Evolutionary conservation across 805 yeast genomes (phyloP).

Genomic region (Saturnispora silvae): DNA sequence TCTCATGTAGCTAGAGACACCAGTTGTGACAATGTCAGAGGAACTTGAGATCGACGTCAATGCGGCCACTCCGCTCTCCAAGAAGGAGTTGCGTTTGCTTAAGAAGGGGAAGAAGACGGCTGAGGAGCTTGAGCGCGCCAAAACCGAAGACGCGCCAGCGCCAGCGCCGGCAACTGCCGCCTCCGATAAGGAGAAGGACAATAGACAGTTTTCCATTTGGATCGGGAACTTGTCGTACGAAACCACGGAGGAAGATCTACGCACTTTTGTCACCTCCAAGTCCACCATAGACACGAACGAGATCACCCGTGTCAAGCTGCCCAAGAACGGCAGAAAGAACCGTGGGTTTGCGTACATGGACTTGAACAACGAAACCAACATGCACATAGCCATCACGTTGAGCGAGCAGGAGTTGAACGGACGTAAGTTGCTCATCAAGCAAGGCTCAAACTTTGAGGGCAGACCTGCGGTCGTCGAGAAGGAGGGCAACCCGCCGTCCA

Average conservation of each 20-base stretch:
- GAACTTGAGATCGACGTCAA: conserved; percentile 61
- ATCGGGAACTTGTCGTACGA: conserved; percentile 86
- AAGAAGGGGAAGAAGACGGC: conserved; percentile 65
- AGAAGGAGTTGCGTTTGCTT: conserved; percentile 77
- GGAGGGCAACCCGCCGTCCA: conserved; percentile 62
- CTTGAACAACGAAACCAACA: conserved; percentile 49
- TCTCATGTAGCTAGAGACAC: background rate
- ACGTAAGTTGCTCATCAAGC: conserved; percentile 75
- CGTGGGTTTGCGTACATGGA: conserved; percentile 91
- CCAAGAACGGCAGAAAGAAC: conserved; percentile 56
- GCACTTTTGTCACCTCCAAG: conserved; percentile 51
- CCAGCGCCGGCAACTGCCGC: background rate
- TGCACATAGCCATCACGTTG: conserved; percentile 50
- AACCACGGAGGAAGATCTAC: conserved; percentile 65
- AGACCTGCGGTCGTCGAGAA: conserved; percentile 51
- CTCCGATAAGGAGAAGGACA: conserved; percentile 9
- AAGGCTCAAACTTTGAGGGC: conserved; percentile 74
- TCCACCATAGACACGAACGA: conserved; percentile 47
- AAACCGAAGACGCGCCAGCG: conserved; percentile 21
- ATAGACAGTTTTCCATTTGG: conserved; percentile 60
- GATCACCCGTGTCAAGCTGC: conserved; percentile 69
- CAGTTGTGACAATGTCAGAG: conserved; percentile 17
- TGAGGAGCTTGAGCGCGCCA: conserved; percentile 37
- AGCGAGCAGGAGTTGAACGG: conserved; percentile 72
- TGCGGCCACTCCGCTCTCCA: conserved; percentile 75